Evolutionary conservation across 2,329 filamentous ascomycete species (phyloP).

Genomic region (Monilinia polystroma): DNA sequence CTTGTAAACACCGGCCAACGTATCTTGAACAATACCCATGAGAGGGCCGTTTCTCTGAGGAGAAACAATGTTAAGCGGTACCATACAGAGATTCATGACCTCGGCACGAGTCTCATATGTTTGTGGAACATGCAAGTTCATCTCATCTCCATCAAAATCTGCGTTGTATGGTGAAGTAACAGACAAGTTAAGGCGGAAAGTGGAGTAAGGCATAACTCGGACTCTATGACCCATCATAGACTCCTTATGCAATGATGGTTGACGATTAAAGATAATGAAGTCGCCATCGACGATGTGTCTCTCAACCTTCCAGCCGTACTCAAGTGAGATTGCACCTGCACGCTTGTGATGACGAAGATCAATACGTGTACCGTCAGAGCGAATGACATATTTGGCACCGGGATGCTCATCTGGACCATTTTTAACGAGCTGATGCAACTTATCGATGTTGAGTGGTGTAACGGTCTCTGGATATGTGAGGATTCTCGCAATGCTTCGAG

Average conservation of each 20-base stretch:
- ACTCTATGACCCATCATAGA: slow-evolving; percentile 99
- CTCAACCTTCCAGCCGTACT: slow-evolving; percentile 99
- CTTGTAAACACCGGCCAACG: slow-evolving; percentile 94
- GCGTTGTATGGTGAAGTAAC: slow-evolving; percentile 99
- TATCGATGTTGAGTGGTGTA: slow-evolving; percentile 95
- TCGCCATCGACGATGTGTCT: slow-evolving; percentile 94
- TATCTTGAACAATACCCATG: slow-evolving; percentile 99
- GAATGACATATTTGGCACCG: slow-evolving; percentile 93
- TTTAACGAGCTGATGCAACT: slow-evolving; percentile 82
- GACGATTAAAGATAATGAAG: slow-evolving; percentile 99
- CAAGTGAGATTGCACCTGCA: slow-evolving; percentile 75
- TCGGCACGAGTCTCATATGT: slow-evolving; percentile 96
- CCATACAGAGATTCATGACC: slow-evolving; percentile 90
- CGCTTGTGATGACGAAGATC: slow-evolving; percentile 92
- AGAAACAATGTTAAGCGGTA: slow-evolving; percentile 98
- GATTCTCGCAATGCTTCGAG: slow-evolving; percentile 86
- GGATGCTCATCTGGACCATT: slow-evolving; percentile 95
- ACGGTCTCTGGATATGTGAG: slow-evolving; percentile 97
- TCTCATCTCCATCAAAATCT: slow-evolving; percentile 99
- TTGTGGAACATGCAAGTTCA: slow-evolving; percentile 99
- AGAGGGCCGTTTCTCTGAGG: slow-evolving; percentile 94
- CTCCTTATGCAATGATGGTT: slow-evolving; percentile 98
- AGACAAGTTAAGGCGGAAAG: slow-evolving; percentile 94
- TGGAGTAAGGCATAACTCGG: slow-evolving; percentile 97
- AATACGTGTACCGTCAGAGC: slow-evolving; percentile 89